phyloP scores from a whole-genome alignment of 768 basidiomycete species.

The Candolleomyces efflorescens region DNA sequence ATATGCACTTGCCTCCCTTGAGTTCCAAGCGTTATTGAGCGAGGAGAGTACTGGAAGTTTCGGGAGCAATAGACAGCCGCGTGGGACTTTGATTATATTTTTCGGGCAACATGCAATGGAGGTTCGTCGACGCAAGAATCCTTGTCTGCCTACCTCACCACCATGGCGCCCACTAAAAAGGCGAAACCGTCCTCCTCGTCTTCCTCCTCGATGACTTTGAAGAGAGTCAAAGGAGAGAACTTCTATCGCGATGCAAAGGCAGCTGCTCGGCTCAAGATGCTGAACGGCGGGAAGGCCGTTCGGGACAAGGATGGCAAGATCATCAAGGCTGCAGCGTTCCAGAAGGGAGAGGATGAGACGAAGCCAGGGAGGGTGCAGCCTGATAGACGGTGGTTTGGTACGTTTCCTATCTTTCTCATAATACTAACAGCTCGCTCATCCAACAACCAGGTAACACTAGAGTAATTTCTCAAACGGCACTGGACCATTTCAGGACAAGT shows the following conservation, averaged over 20 bases:
- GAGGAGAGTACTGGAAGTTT: background rate
- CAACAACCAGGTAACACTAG: constrained; percentile 83
- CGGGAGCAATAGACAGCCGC: background rate
- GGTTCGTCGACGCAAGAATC: background rate
- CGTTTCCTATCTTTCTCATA: constrained; percentile 22
- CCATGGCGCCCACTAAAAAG: constrained; percentile 39
- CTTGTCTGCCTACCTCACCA: background rate
- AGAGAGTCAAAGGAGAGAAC: constrained; percentile 88
- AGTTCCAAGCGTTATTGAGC: too few relatives aligned
- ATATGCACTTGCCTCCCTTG: too few relatives aligned
- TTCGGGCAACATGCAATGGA: background rate
- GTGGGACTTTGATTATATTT: constrained; percentile 1
- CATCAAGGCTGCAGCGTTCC: constrained; percentile 89
- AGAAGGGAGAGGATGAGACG: constrained; percentile 91
- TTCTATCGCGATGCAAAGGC: constrained; percentile 97
- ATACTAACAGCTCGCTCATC: background rate
- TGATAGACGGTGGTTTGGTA: constrained; percentile 97
- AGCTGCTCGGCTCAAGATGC: constrained; percentile 82
- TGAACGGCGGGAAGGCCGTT: constrained; percentile 87
- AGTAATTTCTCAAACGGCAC: constrained; percentile 92
- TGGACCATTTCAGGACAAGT: constrained; percentile 95
- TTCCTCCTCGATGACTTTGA: constrained; percentile 51
- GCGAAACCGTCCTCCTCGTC: constrained; percentile 42
- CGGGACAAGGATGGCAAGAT: constrained; percentile 91
- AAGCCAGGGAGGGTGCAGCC: constrained; percentile 90